Conservation (phyloP, 768 basidiomycete genomes). For the Dendrothele bispora region DNA sequence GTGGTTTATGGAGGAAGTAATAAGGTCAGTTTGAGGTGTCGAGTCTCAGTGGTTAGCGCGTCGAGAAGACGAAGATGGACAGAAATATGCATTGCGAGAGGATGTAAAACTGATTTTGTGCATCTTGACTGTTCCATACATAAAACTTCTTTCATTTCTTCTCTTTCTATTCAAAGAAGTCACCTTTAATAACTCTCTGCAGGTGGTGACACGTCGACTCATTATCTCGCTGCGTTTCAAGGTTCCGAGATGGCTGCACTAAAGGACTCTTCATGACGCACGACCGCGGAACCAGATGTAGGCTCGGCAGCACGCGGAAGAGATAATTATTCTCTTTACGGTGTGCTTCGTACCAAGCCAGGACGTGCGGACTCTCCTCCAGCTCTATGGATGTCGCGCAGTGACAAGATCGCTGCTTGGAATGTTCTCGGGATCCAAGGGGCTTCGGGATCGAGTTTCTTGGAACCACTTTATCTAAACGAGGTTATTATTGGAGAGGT, state of each 20-base stretch:
- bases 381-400: conserved; percentile 87
- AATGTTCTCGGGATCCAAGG: conserved; percentile 84
- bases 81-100: conserved; percentile 45
- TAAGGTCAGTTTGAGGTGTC: conserved; percentile 27
- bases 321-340: conserved; percentile 71
- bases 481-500: conserved; percentile 77
- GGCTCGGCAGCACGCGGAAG: conserved; percentile 63
- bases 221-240: conserved; percentile 73
- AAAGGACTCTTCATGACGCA: conserved; percentile 57
- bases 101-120: conserved; percentile 66
- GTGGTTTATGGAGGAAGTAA: conserved; percentile 79
- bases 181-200: too few species aligned
- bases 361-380: conserved; percentile 87
- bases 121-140: conserved; percentile 57
- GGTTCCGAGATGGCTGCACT: conserved; percentile 69
- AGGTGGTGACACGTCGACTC: conserved; percentile 92
- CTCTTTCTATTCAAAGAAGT: conserved; percentile 9
- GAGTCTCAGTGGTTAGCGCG: conserved; percentile 45
- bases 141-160: too few species aligned
- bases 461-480: conserved; percentile 61
- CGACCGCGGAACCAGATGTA: conserved; percentile 24
- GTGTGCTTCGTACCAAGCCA: conserved; percentile 89
- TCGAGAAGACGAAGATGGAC: conserved; percentile 24
- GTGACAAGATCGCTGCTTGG: conserved; percentile 93
- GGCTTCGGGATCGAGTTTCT: conserved; percentile 60